Base-by-base conservation (phyloP, 805 yeast genomes). In the Saccharomycopsis sp. region DNA sequence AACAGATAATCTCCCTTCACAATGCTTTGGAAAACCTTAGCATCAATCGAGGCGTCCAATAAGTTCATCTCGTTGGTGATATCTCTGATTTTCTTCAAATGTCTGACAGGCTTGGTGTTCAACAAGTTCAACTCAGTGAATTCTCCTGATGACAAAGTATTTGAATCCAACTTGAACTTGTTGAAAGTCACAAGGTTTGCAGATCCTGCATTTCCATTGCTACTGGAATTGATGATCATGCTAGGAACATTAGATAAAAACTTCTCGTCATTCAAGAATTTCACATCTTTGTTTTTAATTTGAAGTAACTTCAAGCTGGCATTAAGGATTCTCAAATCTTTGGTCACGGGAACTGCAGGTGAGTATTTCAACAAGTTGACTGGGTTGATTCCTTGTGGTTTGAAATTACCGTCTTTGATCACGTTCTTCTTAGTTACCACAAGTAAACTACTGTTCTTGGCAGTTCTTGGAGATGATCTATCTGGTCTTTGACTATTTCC, bases 1-100 rank as follows among this genome's bases (percentile, higher is more conserved):
- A 22, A n/a, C 8, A 41, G 15, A 42, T 53, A 54, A 23, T 59
- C 55, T 3, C 64, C 63, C 22, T 51, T 57, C n/a, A 62, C 62
- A 35, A 57, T 57, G 2, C 34, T 20, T 1, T 53, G 25, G 56
- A 52, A 57, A 3, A 42, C 17, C 35, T 53, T 17, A n/a, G 51
- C 20, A 38, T 58, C 61, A 2, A 38, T 44, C 3, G 24, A 35
- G 23, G 42, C 34, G 35, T 23, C 42, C 29, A 51, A 15, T 2
- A 54, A 15, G 14, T 42, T 34, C 15, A 19, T 17, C 12, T 58
- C 58, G 14, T 35, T 47, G 22, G 55, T 24, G 15, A 58, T 19
- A 17, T 55, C 49, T 3, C 44, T 19, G 25, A 58, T 49, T n/a
- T 34, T 35, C 53, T 56, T 58, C 58, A 55, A 55, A 22, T 42